Evolutionary conservation across 2,329 filamentous ascomycete species (phyloP).

Genomic region (Aspergillus felis): DNA sequence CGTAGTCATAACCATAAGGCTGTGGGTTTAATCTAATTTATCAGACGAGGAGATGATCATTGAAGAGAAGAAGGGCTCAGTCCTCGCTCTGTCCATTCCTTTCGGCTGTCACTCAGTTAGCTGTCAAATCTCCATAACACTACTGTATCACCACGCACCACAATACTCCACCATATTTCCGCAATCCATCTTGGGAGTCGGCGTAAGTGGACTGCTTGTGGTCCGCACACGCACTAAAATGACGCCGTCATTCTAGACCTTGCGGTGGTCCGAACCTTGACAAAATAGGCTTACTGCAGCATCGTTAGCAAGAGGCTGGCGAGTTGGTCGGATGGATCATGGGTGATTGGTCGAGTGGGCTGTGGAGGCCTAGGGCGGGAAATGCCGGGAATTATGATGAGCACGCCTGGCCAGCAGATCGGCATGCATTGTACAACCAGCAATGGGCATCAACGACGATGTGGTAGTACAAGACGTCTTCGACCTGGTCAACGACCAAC

Average conservation of each 20-base stretch:
- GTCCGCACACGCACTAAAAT: constrained; percentile 13
- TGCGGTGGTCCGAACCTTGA: constrained; percentile 21
- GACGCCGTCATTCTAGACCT: constrained; percentile 24
- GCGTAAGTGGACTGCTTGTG: background rate
- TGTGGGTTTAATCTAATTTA: background rate
- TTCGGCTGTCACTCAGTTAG: background rate
- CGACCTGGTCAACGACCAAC: background rate
- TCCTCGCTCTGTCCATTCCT: background rate
- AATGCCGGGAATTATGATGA: background rate
- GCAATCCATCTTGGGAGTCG: constrained; percentile 8
- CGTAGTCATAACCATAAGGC: background rate
- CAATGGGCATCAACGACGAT: background rate
- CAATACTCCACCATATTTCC: constrained; percentile 10
- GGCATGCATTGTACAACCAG: background rate
- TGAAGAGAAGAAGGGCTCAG: background rate
- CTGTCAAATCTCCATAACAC: background rate
- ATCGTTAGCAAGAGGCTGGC: constrained; percentile 5
- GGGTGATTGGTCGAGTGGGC: background rate
- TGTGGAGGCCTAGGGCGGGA: background rate
- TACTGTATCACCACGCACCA: constrained; percentile 15
- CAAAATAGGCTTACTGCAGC: constrained; percentile 6
- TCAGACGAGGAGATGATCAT: too few relatives aligned
- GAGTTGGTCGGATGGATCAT: constrained; percentile 1
- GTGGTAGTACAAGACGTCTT: background rate
- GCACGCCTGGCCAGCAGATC: background rate